Base-by-base conservation (phyloP, 192 early-diverging fungal species). In the Podochytrium sp. region DNA sequence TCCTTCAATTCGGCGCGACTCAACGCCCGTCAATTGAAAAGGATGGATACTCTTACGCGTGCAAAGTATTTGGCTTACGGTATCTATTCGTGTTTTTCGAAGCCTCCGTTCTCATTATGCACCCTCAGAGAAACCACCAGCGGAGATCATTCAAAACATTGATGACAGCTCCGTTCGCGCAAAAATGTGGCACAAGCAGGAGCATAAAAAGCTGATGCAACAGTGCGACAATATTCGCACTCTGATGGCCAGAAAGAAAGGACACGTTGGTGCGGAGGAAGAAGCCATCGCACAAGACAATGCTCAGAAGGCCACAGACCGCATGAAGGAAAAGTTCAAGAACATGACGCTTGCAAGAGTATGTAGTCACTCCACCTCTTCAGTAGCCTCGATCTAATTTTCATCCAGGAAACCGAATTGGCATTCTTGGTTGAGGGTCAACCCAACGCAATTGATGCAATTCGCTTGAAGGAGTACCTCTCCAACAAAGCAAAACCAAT, bases 351-450 rank as follows among this genome's bases (percentile, higher is more conserved):
- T 58, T 18, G 62, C 78, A n/a, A 62, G 79, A 74, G 81, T 79
- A 56, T 66, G 75, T 68, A 23, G n/a, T n/a, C n/a, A n/a, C n/a
- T n/a, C n/a, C n/a, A n/a, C n/a, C n/a, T n/a, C n/a, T n/a, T 74
- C 16, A 30, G 12, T n/a, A 1, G 14, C 25, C 5, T 32, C 0
- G 25, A 39, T 55, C 38, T 7, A 2, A 23, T 37, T 32, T 27
- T 7, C 34, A 69, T 55, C 40, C 52, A 80, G 82, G 85, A 86
- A 50, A 57, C 55, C 20, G 85, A 87, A 58, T 47, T 87, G 18
- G 83, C 85, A 53, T 78, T 81, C 39, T 61, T 87, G 27, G 85
- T 87, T 14, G 85, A 87, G 51, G 85, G 85, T 12, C 85, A 87
- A 65, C 53, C 57, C 30, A 87, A 79, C 55, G 47, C 85, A 16